A percentile compares a stretch with the other conserved stretches of the same genome.
These are phyloP conservation scores for Vaccinium vitisidaea DNA, from an alignment of 148 eudicot species.

Conservation along the genomic window DNA sequence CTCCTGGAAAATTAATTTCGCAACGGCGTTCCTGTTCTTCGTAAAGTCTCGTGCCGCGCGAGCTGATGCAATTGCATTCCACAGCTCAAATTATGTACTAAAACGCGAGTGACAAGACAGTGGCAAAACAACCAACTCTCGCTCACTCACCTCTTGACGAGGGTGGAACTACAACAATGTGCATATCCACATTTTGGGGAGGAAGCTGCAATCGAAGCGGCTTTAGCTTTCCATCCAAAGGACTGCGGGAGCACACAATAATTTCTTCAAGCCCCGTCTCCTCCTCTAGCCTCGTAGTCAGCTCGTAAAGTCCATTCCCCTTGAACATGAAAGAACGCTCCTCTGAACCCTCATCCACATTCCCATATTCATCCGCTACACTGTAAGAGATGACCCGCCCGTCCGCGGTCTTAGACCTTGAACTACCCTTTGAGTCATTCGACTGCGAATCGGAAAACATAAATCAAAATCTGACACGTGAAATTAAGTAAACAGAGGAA, in stretches of 20 bases:
- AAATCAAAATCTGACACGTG: not conserved
- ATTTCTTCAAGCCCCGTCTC: slow-evolving; percentile 52
- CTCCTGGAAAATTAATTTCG: not conserved
- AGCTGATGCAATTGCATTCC: slow-evolving; percentile 25
- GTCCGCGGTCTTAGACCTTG: slow-evolving; percentile 34
- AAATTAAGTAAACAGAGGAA: not conserved
- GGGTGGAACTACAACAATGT: slow-evolving; percentile 55
- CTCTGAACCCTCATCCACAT: slow-evolving; percentile 32
- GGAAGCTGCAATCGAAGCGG: slow-evolving; percentile 65
- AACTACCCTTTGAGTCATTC: slow-evolving; percentile 39
- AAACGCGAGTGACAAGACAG: not conserved
- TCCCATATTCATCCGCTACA: slow-evolving; percentile 43
- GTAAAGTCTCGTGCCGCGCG: slow-evolving; percentile 28
- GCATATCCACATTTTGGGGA: slow-evolving; percentile 56
- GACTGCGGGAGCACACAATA: slow-evolving; percentile 51
- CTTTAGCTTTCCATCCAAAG: slow-evolving; percentile 56
- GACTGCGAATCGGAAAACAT: slow-evolving; percentile 42
- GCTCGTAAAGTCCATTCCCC: slow-evolving; percentile 54
- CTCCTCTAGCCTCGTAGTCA: slow-evolving; percentile 49
- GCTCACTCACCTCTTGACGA: slow-evolving; percentile 29
- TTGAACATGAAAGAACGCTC: slow-evolving; percentile 40
- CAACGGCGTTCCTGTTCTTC: slow-evolving; percentile 24
- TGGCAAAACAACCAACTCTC: not conserved
- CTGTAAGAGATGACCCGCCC: slow-evolving; percentile 60
- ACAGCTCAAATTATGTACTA: not conserved